phyloP scores from a whole-genome alignment of 2,329 filamentous ascomycete species.

The Graphilbum ipis-grandicollis region DNA sequence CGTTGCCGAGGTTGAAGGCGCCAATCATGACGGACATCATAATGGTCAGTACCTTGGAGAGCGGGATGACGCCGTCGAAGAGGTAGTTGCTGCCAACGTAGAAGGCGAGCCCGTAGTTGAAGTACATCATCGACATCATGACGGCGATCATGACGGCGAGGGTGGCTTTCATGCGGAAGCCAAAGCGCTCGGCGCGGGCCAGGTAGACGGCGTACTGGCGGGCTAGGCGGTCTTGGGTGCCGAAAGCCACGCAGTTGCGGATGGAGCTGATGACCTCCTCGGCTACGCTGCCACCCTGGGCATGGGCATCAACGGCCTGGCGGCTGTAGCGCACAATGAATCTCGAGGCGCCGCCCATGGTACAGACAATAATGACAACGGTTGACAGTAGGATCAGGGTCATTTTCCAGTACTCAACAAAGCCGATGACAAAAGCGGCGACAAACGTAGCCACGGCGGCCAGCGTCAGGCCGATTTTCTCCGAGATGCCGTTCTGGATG shows the following conservation, averaged over 20 bases:
- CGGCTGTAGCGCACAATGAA: constrained; percentile 74
- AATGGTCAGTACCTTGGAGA: constrained; percentile 65
- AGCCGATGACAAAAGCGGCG: constrained; percentile 78
- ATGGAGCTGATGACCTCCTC: constrained; percentile 93
- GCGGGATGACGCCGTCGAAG: constrained; percentile 42
- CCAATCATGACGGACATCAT: constrained; percentile 86
- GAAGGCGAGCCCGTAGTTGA: constrained; percentile 77
- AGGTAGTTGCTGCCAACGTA: constrained; percentile 74
- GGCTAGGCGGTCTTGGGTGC: constrained; percentile 83
- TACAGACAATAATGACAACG: constrained; percentile 59
- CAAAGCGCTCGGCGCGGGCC: constrained; percentile 53
- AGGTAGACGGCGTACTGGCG: constrained; percentile 69
- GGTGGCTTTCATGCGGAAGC: constrained; percentile 55
- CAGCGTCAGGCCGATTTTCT: constrained; percentile 68
- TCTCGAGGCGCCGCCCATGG: constrained; percentile 56
- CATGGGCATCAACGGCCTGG: constrained; percentile 60
- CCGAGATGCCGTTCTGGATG: constrained; percentile 83
- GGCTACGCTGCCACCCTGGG: constrained; percentile 68
- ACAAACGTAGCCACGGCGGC: constrained; percentile 68
- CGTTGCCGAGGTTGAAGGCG: constrained; percentile 76
- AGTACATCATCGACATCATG: constrained; percentile 71
- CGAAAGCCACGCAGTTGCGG: constrained; percentile 81
- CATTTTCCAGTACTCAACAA: constrained; percentile 82
- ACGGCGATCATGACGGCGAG: constrained; percentile 64
- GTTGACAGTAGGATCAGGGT: constrained; percentile 75